Percentiles rank a stretch among this genome's conserved stretches.
Evolutionary conservation across 2,329 filamentous ascomycete genomes (phyloP).

Genomic region (Colletotrichum tamarilloi): DNA sequence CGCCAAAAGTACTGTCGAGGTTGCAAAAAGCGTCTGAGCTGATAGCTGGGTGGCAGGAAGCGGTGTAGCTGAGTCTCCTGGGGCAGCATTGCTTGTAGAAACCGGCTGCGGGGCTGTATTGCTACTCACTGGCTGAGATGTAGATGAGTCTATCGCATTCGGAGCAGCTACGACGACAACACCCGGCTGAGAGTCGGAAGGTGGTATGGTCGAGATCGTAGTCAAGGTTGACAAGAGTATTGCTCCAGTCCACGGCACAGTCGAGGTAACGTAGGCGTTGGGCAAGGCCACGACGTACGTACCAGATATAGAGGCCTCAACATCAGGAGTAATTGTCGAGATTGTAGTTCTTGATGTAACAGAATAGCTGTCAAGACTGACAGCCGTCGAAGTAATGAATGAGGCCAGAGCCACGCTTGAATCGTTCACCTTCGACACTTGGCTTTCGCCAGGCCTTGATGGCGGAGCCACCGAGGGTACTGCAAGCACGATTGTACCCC

Average conservation of each 20-base stretch:
- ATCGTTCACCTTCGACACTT: neutral
- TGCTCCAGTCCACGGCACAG: neutral
- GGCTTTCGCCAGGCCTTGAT: neutral
- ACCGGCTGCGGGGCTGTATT: neutral
- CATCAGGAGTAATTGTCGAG: neutral
- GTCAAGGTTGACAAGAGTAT: neutral
- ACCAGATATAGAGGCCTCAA: neutral
- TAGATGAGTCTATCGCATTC: neutral
- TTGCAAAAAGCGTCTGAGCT: neutral
- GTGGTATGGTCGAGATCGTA: conserved; percentile 10
- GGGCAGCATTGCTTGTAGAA: neutral
- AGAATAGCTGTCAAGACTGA: neutral
- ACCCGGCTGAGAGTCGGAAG: neutral
- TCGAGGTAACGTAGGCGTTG: neutral
- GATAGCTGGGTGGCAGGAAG: neutral
- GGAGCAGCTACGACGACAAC: neutral
- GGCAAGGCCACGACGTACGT: neutral
- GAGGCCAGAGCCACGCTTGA: neutral
- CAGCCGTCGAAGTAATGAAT: neutral
- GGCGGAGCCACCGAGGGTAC: neutral
- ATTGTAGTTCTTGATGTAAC: neutral
- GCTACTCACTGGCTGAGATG: neutral
- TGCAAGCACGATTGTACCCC: neutral
- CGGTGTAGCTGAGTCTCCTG: neutral
- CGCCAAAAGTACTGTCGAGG: neutral